Conservation (phyloP, 495 filamentous ascomycete genomes). For the Penicillium canescens region DNA sequence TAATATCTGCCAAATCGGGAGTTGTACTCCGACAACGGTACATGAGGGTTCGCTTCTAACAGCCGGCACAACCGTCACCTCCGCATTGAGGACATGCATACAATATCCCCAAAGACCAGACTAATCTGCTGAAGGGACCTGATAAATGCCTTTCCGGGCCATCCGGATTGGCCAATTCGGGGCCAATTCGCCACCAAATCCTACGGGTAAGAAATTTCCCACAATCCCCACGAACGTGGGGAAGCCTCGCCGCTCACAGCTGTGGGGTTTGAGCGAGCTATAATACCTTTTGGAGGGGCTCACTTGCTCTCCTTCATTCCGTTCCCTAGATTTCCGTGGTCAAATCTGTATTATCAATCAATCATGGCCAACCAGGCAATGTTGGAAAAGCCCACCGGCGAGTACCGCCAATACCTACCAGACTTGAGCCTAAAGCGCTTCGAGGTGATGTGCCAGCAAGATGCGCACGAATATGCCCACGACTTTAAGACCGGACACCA, state of each 20-base stretch:
- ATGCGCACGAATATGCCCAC: conserved; percentile 63
- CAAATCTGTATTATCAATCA: not conserved
- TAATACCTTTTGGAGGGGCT: conserved; percentile 9
- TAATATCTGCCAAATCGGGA: too few species aligned
- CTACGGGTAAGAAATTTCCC: conserved; percentile 26
- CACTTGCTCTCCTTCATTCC: not conserved
- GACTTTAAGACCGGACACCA: conserved; percentile 57
- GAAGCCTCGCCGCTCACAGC: conserved; percentile 10
- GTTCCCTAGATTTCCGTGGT: not conserved
- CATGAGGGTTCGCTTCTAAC: too few species aligned
- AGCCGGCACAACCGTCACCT: not conserved
- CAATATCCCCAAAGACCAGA: not conserved
- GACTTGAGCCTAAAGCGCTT: conserved; percentile 62
- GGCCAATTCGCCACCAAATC: conserved; percentile 1
- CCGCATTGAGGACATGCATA: not conserved
- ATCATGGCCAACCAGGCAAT: conserved; percentile 3
- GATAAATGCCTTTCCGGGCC: conserved; percentile 18
- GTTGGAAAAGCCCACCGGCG: conserved; percentile 35
- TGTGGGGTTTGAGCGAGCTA: conserved; percentile 22
- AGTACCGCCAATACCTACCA: conserved; percentile 60
- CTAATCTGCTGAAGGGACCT: not conserved
- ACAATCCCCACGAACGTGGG: conserved; percentile 28
- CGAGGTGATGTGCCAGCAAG: conserved; percentile 60
- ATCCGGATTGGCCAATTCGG: conserved; percentile 10
- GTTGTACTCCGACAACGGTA: too few species aligned